A percentile compares a stretch with the other conserved stretches of the same genome.
Conservation (phyloP, 2,329 filamentous ascomycete genomes). For the Fusarium illudens region DNA sequence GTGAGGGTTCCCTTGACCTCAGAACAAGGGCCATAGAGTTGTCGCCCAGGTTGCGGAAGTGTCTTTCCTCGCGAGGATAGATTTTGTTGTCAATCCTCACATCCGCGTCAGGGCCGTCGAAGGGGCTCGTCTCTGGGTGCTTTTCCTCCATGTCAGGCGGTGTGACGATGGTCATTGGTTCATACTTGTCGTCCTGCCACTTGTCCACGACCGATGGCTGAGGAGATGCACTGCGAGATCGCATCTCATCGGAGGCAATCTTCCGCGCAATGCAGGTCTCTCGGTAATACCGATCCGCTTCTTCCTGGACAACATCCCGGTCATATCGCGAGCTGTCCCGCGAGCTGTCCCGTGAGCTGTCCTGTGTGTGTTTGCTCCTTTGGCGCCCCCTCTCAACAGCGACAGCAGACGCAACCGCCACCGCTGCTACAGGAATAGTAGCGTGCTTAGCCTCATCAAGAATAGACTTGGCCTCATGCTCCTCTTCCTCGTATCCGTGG, state of each 20-base stretch:
- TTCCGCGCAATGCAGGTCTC: conserved; percentile 63
- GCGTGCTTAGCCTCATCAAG: conserved; percentile 58
- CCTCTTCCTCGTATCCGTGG: conserved; percentile 48
- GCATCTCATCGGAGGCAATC: conserved; percentile 62
- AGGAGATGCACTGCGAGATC: conserved; percentile 61
- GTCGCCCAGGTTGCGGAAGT: conserved; percentile 44
- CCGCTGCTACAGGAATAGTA: conserved; percentile 58
- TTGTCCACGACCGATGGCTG: conserved; percentile 64
- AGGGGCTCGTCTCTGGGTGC: conserved; percentile 57
- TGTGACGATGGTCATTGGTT: conserved; percentile 59
- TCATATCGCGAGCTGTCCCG: conserved; percentile 43
- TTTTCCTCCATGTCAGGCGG: conserved; percentile 61
- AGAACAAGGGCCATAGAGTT: conserved; percentile 48
- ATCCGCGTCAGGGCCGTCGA: conserved; percentile 69
- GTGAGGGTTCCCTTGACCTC: conserved; percentile 60
- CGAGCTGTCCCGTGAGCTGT: conserved; percentile 45
- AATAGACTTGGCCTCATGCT: conserved; percentile 55
- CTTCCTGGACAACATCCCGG: conserved; percentile 61
- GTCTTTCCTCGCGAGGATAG: conserved; percentile 59
- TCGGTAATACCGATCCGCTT: conserved; percentile 67
- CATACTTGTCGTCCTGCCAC: conserved; percentile 54
- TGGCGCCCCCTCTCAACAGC: conserved; percentile 51
- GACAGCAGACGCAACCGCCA: conserved; percentile 57
- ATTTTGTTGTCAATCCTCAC: conserved; percentile 68
- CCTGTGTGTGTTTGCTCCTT: background rate